These are phyloP conservation scores for Scheffersomyces lignicola DNA, from an alignment of 1,139 yeast species.

Conservation along the genomic window DNA sequence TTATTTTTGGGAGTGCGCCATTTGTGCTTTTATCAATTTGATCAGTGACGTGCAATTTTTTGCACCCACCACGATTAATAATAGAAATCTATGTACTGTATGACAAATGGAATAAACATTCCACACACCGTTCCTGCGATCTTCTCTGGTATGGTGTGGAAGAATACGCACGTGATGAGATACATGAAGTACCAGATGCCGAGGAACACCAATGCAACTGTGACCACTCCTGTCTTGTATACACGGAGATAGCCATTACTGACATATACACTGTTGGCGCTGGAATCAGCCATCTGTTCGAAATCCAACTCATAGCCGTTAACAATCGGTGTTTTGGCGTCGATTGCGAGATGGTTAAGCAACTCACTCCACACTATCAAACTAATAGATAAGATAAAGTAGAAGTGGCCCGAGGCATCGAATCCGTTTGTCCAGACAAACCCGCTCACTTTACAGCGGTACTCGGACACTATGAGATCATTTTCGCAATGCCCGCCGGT, in stretches of 20 bases:
- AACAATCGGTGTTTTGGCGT: slow-evolving; percentile 5
- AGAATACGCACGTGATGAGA: slow-evolving; percentile 56
- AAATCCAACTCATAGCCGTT: slow-evolving; percentile 8
- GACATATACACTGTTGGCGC: slow-evolving; percentile 1
- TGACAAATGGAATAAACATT: slow-evolving; percentile 32
- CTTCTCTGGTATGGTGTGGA: slow-evolving; percentile 61
- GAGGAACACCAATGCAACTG: slow-evolving; percentile 12
- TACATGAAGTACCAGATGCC: slow-evolving; percentile 47
- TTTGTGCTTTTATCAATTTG: background rate
- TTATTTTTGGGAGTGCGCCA: too few species aligned
- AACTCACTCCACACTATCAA: slow-evolving; percentile 42
- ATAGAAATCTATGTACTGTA: slow-evolving; percentile 9
- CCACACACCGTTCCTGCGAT: slow-evolving; percentile 53
- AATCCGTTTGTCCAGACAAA: slow-evolving; percentile 57
- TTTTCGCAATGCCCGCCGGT: slow-evolving; percentile 44
- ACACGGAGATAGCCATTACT: background rate
- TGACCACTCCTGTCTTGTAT: slow-evolving; percentile 3
- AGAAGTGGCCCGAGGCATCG: slow-evolving; percentile 66
- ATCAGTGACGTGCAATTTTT: background rate
- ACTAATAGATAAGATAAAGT: slow-evolving; percentile 51
- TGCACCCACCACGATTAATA: background rate
- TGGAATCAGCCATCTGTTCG: slow-evolving; percentile 5
- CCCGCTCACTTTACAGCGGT: slow-evolving; percentile 17
- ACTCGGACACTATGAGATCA: slow-evolving; percentile 8
- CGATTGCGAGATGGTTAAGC: slow-evolving; percentile 11